Evolutionary conservation across 495 filamentous ascomycete genomes (phyloP).

Genomic region (Xylaria scruposa): DNA sequence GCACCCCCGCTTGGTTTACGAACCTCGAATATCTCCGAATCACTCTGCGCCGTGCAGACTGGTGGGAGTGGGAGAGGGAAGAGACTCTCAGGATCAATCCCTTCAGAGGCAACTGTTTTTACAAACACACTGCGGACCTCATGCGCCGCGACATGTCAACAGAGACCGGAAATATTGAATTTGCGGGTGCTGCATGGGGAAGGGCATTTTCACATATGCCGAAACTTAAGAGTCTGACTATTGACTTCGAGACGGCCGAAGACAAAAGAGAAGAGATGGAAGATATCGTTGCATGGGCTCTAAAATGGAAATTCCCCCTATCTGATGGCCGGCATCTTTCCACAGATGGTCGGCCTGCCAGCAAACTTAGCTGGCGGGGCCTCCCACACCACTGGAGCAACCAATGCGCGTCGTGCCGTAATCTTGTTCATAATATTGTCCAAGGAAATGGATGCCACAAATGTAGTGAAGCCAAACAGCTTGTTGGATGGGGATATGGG

Average conservation of each 20-base stretch:
- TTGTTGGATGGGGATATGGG: neutral
- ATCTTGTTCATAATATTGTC: neutral
- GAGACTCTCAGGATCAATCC: constrained; percentile 32
- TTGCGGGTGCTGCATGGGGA: constrained; percentile 7
- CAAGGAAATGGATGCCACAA: neutral
- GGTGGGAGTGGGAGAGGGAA: constrained; percentile 36
- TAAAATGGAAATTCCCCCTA: constrained; percentile 18
- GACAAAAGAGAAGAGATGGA: constrained; percentile 5
- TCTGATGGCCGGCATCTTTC: constrained; percentile 10
- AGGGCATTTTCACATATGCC: constrained; percentile 9
- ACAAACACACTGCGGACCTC: neutral
- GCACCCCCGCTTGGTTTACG: constrained; percentile 25
- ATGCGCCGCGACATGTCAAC: constrained; percentile 19
- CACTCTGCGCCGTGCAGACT: constrained; percentile 35
- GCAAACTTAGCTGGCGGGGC: constrained; percentile 8
- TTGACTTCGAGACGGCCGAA: constrained; percentile 18
- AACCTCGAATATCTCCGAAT: constrained; percentile 35
- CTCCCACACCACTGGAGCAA: constrained; percentile 4
- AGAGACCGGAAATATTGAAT: constrained; percentile 7
- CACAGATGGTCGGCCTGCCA: neutral
- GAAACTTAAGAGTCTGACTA: constrained; percentile 12
- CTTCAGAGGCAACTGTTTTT: constrained; percentile 15
- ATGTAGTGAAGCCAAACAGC: neutral
- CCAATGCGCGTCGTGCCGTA: neutral
- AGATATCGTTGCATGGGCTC: constrained; percentile 8